Evolutionary conservation across 495 filamentous ascomycete species (phyloP), one percentile per base, ranked within the genome.

Genomic region (Xylaria bambusicola): DNA sequence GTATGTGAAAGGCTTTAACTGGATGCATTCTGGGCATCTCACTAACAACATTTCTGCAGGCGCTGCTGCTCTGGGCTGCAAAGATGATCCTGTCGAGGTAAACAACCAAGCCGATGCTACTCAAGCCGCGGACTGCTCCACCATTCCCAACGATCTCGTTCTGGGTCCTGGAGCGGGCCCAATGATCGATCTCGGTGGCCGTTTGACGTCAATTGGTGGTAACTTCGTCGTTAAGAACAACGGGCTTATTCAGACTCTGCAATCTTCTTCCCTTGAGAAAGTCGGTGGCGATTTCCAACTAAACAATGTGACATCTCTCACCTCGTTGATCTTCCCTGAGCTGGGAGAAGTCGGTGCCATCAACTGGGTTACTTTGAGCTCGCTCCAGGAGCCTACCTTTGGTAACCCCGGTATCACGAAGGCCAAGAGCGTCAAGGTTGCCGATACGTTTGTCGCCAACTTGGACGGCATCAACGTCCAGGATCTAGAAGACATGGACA

Each of bases 401-500:
- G 79, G 77, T 36, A 66, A 73, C 27, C 68, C 73, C 29, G 84
- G 84, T 71, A 75, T 93, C 60, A 82, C 78, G 26, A 69, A 87
- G 69, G 91, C 88, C 35, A 70, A 73, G 38, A 80, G 76, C 42
- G 80, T 98, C 50, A 69, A 72, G 33, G 92, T 99, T 73, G 82
- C 84, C 69, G 92, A 98, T 78, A 98, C 95, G 52, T 80, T 84
- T 69, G 82, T 98, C 60, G 79, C 71, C 68, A 81, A 75, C 60
- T 82, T 99, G 35, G 74, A 86, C 61, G 91, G 90, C 73, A 88
- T 99, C 72, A 86, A 90, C 69, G 77, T 97, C 58, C 64, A 80
- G 50, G 79, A 75, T 24, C 80, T 88, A 26, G 76, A 75, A 18
- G 75, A 69, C 42, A 82, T 95, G 71, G 76, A 91, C 64, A 83